Conservation (phyloP, 371 early-diverging fungal genomes). For the Haplosporangium sp. region DNA sequence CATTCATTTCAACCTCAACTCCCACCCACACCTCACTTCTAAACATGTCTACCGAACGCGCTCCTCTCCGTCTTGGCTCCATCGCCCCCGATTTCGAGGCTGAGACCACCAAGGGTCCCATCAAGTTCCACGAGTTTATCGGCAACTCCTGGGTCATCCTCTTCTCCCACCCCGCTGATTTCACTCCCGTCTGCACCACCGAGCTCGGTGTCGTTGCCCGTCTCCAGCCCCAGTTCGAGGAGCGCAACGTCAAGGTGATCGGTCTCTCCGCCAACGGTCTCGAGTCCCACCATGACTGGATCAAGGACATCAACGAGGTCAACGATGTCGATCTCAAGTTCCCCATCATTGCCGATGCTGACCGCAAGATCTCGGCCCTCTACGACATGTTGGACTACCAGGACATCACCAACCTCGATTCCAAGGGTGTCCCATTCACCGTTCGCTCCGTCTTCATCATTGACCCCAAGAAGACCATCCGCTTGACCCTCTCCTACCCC, state of each 20-base stretch:
- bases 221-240: constrained; percentile 78
- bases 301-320: constrained; percentile 90
- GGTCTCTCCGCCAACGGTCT: constrained; percentile 93
- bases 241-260: constrained; percentile 88
- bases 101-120: constrained; percentile 86
- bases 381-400: constrained; percentile 97
- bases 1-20: no score
- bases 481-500: constrained; percentile 91
- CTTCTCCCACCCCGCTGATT: constrained; percentile 97
- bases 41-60: no score
- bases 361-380: constrained; percentile 83
- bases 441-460: constrained; percentile 95
- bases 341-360: constrained; percentile 94
- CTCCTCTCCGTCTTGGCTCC: constrained; percentile 60
- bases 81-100: constrained; percentile 79
- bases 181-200: constrained; percentile 96
- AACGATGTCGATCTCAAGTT: constrained; percentile 81
- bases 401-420: constrained; percentile 90
- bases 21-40: no score
- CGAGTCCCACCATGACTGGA: constrained; percentile 86
- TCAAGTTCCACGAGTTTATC: constrained; percentile 92
- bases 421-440: constrained; percentile 92
- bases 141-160: constrained; percentile 91
- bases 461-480: constrained; percentile 92
- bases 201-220: constrained; percentile 93